A percentile compares a stretch with the other conserved stretches of the same genome.
Evolutionary conservation across 2,329 filamentous ascomycete genomes (phyloP).

Genomic region (Phoma herbarum): DNA sequence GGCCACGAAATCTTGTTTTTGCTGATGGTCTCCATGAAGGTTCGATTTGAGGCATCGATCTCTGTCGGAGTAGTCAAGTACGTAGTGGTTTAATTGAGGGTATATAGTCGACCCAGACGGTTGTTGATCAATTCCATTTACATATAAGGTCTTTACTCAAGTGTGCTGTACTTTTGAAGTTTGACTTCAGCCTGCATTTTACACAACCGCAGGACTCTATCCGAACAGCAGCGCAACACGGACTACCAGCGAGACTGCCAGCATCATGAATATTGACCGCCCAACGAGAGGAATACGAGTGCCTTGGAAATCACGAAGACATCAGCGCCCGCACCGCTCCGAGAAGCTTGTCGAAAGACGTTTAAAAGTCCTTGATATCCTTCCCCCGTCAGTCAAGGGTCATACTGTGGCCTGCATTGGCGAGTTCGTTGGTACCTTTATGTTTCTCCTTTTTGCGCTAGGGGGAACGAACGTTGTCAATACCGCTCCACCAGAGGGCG

Average conservation of each 20-base stretch:
- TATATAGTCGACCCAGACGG: too few species aligned
- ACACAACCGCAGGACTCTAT: background rate
- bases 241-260: background rate
- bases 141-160: too few species aligned
- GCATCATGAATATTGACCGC: constrained; percentile 20
- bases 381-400: constrained; percentile 14
- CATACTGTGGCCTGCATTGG: constrained; percentile 39
- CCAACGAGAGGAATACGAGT: constrained; percentile 19
- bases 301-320: constrained; percentile 17
- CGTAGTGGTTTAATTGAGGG: too few species aligned
- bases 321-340: constrained; percentile 7
- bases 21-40: too few species aligned
- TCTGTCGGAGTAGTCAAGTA: too few species aligned
- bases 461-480: constrained; percentile 44
- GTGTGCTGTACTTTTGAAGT: too few species aligned
- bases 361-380: constrained; percentile 12
- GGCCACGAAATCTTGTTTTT: background rate
- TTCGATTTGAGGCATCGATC: too few species aligned
- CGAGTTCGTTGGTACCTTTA: constrained; percentile 55
- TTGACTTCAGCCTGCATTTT: background rate
- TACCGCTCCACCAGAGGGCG: constrained; percentile 26
- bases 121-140: too few species aligned
- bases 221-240: background rate
- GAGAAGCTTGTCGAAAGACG: constrained; percentile 17
- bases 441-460: constrained; percentile 50